Base-by-base conservation (phyloP, 148 eudicot genomes). In the Pouteria glomerata region DNA sequence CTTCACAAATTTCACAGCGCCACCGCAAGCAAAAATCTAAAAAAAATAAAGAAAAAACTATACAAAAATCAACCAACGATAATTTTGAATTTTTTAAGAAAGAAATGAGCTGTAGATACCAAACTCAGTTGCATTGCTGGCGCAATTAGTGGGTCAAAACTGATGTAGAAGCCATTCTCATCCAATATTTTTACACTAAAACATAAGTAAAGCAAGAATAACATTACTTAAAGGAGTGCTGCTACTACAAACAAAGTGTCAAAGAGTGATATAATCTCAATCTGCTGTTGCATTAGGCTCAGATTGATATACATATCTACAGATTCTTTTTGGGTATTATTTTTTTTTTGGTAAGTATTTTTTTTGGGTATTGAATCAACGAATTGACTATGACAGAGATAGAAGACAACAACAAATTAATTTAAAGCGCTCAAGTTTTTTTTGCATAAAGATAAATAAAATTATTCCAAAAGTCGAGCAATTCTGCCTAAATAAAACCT, bases 61-160 rank as follows among this genome's bases (percentile, higher is more conserved):
- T 7, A 55, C 56, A 24, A 37, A 55, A 53, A 16, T 18, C 11
- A 35, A 42, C 31, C 31, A 21, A 8, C 50, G 42, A 42, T 21
- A 63, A 8, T 23, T 50, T 42, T n/a, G 19, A 1, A 67, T 48
- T 29, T 69, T 53, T 53, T 33, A 21, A 24, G 18, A n/a, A 6
- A 1, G 33, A 51, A 45, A 34, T 70, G 60, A 69, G 79, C 79
- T 76, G 74, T 59, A 62, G 57, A 74, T 66, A 21, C 62, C 52
- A 4, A 27, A 48, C 19, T 59, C 63, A 10, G 41, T 45, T 57
- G 71, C 39, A 75, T 42, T 56, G n/a, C n/a, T n/a, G n/a, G 52
- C 72, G 26, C 68, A 29, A 75, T 75, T 60, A 37, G 66, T 50
- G 61, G 79, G 74, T 76, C 79, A 70, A 76, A 60, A 37, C 18